phyloP scores from a whole-genome alignment of 179 eudicot genomes.

The Beta lomatogona region DNA sequence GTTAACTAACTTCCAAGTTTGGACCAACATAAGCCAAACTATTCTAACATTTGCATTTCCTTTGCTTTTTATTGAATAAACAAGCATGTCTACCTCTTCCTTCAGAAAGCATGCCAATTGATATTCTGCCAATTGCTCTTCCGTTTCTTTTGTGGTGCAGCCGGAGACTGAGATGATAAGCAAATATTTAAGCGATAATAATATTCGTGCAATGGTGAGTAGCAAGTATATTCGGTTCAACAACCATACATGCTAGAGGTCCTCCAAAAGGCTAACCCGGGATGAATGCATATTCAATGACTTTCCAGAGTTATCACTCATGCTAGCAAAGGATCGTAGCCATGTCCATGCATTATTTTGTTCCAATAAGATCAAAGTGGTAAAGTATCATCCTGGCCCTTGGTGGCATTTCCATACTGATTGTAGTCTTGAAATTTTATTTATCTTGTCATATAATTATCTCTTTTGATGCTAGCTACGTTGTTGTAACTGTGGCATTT shows the following conservation, averaged over 20 bases:
- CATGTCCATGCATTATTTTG: constrained; percentile 81
- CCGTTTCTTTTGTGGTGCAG: constrained; percentile 37
- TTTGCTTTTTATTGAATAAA: not conserved
- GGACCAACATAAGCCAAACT: no score
- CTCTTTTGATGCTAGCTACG: constrained; percentile 50
- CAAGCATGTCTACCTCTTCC: not conserved
- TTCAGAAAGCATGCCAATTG: not conserved
- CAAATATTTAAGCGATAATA: constrained; percentile 72
- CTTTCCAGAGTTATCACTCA: constrained; percentile 80
- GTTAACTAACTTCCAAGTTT: no score
- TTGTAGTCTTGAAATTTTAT: constrained; percentile 13
- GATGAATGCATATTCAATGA: constrained; percentile 14
- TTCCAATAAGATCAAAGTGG: constrained; percentile 90
- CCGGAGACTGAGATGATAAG: constrained; percentile 78
- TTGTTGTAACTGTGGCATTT: constrained; percentile 98
- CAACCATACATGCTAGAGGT: not conserved
- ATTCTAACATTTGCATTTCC: not conserved
- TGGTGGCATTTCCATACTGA: not conserved
- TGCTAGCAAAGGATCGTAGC: constrained; percentile 76
- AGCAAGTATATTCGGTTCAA: constrained; percentile 7
- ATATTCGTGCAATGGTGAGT: constrained; percentile 80
- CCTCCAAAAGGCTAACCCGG: not conserved
- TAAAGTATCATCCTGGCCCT: constrained; percentile 26
- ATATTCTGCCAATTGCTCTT: not conserved
- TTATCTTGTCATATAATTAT: not conserved